phyloP scores from a whole-genome alignment of 495 filamentous ascomycete species.

The Penicillium ucsense region DNA sequence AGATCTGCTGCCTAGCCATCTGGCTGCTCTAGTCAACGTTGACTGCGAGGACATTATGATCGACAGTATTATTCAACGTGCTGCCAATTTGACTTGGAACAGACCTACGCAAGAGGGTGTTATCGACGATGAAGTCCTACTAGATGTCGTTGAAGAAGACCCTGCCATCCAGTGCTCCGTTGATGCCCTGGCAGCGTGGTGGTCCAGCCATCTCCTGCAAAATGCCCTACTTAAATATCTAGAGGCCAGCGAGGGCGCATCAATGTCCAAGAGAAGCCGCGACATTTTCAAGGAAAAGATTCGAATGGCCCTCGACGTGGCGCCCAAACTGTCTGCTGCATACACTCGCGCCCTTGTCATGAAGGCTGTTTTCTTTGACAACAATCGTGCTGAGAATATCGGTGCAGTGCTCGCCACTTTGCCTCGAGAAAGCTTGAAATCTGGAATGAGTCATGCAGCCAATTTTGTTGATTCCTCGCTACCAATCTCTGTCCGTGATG shows the following conservation, averaged over 20 bases:
- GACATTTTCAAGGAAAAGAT: slow-evolving; percentile 47
- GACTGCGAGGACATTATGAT: slow-evolving; percentile 75
- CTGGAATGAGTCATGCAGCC: slow-evolving; percentile 16
- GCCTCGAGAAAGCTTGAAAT: slow-evolving; percentile 32
- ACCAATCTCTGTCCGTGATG: slow-evolving; percentile 44
- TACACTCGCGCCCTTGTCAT: slow-evolving; percentile 73
- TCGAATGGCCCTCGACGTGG: slow-evolving; percentile 58
- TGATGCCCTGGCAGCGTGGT: slow-evolving; percentile 88
- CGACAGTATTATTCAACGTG: slow-evolving; percentile 68
- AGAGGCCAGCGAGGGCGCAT: slow-evolving; percentile 36
- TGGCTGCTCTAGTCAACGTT: slow-evolving; percentile 60
- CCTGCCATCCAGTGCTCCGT: slow-evolving; percentile 77
- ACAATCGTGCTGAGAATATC: slow-evolving; percentile 37
- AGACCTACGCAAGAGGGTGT: slow-evolving; percentile 57
- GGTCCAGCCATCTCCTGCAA: slow-evolving; percentile 68
- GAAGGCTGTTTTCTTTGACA: slow-evolving; percentile 38
- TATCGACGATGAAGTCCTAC: slow-evolving; percentile 52
- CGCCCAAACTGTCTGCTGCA: slow-evolving; percentile 68
- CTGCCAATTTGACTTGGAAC: slow-evolving; percentile 89
- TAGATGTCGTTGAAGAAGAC: slow-evolving; percentile 81
- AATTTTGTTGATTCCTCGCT: slow-evolving; percentile 41
- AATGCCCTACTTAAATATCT: slow-evolving; percentile 54
- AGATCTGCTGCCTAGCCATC: slow-evolving; percentile 66
- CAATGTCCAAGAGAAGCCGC: slow-evolving; percentile 29
- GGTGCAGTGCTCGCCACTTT: slow-evolving; percentile 40